Conservation (phyloP, 306 rosid species). For the Fagus crenata region DNA sequence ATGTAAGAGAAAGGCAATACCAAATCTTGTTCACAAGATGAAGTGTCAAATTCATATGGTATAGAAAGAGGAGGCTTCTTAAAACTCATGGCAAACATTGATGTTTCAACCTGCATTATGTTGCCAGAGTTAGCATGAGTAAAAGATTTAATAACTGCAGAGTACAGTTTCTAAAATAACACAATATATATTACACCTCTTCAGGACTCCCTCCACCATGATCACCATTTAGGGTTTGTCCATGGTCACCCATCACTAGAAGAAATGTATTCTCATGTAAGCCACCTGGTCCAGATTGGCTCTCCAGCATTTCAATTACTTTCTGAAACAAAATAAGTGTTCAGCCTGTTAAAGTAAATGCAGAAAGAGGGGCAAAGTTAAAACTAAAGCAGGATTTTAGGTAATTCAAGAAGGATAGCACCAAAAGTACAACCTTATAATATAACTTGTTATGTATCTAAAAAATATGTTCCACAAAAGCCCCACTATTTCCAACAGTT, state of each 20-base stretch:
- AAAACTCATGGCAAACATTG: conserved; percentile 81
- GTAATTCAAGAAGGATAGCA: not conserved
- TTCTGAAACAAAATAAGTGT: conserved; percentile 51
- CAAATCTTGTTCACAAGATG: conserved; percentile 57
- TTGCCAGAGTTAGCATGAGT: conserved; percentile 31
- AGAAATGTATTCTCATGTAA: conserved; percentile 89
- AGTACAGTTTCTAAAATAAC: not conserved
- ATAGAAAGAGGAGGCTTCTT: conserved; percentile 54
- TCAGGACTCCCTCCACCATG: conserved; percentile 97
- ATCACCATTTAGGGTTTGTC: conserved; percentile 93
- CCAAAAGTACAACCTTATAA: not conserved
- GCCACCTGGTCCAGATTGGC: conserved; percentile 73
- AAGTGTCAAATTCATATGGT: conserved; percentile 50
- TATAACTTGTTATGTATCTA: not conserved
- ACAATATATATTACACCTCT: conserved; percentile 56
- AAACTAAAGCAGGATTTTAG: not conserved
- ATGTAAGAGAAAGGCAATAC: conserved; percentile 43
- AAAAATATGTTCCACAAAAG: not conserved
- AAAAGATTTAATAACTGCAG: not conserved
- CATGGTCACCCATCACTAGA: conserved; percentile 97
- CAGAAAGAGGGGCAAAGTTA: not conserved
- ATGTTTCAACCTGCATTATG: conserved; percentile 78
- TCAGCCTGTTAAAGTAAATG: conserved; percentile 25
- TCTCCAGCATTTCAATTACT: conserved; percentile 72
- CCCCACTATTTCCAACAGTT: not conserved